Evolutionary conservation across 2,329 filamentous ascomycete genomes (phyloP).

Genomic region (Ilyonectria mors-panacis): DNA sequence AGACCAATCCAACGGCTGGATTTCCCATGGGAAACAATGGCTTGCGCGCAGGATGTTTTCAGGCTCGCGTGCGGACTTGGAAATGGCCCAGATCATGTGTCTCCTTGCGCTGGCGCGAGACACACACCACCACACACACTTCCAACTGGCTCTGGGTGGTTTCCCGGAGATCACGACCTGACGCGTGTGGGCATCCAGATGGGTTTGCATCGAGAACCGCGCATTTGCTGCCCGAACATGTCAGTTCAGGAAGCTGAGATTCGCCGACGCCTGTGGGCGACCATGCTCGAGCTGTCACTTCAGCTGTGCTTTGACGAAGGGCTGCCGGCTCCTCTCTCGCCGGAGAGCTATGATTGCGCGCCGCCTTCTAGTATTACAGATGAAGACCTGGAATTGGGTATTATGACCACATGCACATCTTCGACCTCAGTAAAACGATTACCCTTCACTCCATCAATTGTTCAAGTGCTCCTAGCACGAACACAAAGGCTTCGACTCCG

Average conservation of each 20-base stretch:
- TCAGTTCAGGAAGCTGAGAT: constrained; percentile 59
- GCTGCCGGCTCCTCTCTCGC: constrained; percentile 58
- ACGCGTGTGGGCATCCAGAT: constrained; percentile 63
- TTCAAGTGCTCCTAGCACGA: constrained; percentile 26
- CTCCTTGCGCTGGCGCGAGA: constrained; percentile 49
- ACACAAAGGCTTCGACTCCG: constrained; percentile 36
- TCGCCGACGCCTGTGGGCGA: constrained; percentile 64
- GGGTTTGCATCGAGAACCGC: constrained; percentile 66
- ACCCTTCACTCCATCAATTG: constrained; percentile 16
- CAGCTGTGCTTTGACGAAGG: constrained; percentile 62
- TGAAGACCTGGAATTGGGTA: constrained; percentile 11
- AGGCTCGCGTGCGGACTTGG: constrained; percentile 17
- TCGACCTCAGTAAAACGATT: background rate
- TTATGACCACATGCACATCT: background rate
- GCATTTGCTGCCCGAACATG: constrained; percentile 56
- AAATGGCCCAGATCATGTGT: constrained; percentile 50
- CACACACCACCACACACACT: constrained; percentile 28
- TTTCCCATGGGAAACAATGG: constrained; percentile 43
- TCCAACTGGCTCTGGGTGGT: constrained; percentile 10
- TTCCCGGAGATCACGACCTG: constrained; percentile 29
- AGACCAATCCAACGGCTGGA: constrained; percentile 39
- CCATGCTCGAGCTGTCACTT: constrained; percentile 62
- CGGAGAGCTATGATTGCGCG: constrained; percentile 61
- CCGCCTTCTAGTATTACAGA: constrained; percentile 53
- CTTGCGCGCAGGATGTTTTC: constrained; percentile 28